Conservation (phyloP, 768 basidiomycete species). For the Mycena epipterygia region DNA sequence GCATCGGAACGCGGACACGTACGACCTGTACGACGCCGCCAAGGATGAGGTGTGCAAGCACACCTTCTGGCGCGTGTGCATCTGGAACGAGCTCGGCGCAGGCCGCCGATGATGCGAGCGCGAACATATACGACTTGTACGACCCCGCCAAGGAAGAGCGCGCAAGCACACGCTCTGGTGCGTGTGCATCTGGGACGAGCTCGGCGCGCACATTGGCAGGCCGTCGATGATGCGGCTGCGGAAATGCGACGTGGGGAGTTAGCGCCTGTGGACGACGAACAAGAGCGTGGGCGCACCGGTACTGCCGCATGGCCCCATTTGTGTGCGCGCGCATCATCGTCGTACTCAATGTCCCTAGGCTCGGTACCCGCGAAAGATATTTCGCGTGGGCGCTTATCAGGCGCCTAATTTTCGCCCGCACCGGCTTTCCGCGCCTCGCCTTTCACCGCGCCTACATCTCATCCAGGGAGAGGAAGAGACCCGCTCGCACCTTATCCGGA, state of each 20-base stretch:
- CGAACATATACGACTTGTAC: slow-evolving; percentile 6
- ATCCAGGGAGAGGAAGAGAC: too few species aligned
- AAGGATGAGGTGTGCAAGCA: slow-evolving; percentile 89
- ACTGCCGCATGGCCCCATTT: slow-evolving; percentile 82
- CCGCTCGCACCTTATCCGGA: too few species aligned
- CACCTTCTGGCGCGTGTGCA: slow-evolving; percentile 97
- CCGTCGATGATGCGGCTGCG: slow-evolving; percentile 55
- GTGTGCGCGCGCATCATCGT: slow-evolving; percentile 84
- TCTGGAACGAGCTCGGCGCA: slow-evolving; percentile 90
- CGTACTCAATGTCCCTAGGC: too few species aligned
- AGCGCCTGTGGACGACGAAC: slow-evolving; percentile 89
- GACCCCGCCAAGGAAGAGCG: slow-evolving; percentile 67
- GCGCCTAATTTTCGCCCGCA: too few species aligned
- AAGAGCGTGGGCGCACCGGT: slow-evolving; percentile 72
- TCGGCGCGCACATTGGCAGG: not conserved
- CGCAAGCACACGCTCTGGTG: slow-evolving; percentile 98
- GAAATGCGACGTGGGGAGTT: slow-evolving; percentile 96
- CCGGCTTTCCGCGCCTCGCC: too few species aligned
- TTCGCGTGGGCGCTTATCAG: too few species aligned
- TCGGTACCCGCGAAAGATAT: too few species aligned
- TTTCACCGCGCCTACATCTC: too few species aligned
- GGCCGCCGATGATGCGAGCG: slow-evolving; percentile 89
- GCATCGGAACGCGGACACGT: slow-evolving; percentile 1
- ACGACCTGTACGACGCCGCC: slow-evolving; percentile 4
- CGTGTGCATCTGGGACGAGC: slow-evolving; percentile 93